A percentile compares a stretch with the other conserved stretches of the same genome.
Evolutionary conservation across 2,329 filamentous ascomycete genomes (phyloP).

Genomic region (Stromatinia cepivora): DNA sequence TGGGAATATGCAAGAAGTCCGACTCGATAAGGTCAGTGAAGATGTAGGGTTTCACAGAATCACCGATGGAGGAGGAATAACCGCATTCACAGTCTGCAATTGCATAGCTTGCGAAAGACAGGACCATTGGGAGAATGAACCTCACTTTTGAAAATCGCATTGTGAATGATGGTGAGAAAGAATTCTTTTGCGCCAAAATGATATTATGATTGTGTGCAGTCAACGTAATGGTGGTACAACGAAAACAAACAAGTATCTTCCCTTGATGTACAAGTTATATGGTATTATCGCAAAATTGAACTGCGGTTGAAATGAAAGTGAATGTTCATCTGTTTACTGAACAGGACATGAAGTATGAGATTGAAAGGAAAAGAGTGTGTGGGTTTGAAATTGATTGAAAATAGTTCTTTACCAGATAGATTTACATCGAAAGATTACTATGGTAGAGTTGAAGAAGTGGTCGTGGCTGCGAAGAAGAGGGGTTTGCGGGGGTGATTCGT

Average conservation of each 20-base stretch:
- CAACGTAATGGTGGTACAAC: constrained; percentile 14
- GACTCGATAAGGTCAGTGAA: constrained; percentile 73
- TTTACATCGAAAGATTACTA: neutral
- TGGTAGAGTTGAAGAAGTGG: neutral
- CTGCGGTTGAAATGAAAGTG: constrained; percentile 8
- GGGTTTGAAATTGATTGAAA: neutral
- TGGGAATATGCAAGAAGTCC: constrained; percentile 62
- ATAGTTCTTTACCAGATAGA: neutral
- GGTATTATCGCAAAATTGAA: constrained; percentile 5
- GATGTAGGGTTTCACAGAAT: constrained; percentile 45
- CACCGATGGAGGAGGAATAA: constrained; percentile 57
- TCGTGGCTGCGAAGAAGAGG: neutral
- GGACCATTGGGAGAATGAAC: constrained; percentile 1
- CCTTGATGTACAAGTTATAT: constrained; percentile 1
- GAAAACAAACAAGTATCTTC: constrained; percentile 9
- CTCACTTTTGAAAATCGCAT: neutral
- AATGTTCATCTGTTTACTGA: constrained; percentile 11
- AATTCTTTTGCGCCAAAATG: neutral
- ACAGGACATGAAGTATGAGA: neutral
- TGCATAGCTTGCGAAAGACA: constrained; percentile 9
- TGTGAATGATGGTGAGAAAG: neutral
- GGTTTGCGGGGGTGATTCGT: neutral
- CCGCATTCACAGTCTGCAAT: constrained; percentile 65
- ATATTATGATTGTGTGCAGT: constrained; percentile 8
- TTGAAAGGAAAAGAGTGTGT: neutral